Conservation (phyloP, 805 yeast species). For the Candida glaebosa region DNA sequence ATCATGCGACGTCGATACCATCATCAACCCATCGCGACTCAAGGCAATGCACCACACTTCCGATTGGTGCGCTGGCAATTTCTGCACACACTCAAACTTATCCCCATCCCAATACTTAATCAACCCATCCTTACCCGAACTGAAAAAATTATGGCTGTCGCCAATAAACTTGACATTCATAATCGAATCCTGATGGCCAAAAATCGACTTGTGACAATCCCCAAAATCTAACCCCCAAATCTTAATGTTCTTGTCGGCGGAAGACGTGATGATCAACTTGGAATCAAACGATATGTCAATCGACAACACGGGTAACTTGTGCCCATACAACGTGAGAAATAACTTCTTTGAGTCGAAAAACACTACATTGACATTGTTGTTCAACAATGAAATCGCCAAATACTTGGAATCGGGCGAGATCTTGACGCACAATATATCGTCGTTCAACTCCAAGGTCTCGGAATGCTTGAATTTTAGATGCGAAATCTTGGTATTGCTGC, state of each 20-base stretch:
- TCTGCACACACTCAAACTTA: constrained; percentile 91
- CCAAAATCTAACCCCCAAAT: constrained; percentile 99
- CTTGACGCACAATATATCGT: constrained; percentile 77
- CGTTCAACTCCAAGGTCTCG: constrained; percentile 80
- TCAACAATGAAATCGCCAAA: constrained; percentile 81
- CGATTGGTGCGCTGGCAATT: constrained; percentile 74
- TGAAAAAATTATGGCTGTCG: constrained; percentile 83
- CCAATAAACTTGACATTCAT: constrained; percentile 85
- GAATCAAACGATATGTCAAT: constrained; percentile 89
- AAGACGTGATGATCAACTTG: constrained; percentile 83
- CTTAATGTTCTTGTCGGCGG: constrained; percentile 96
- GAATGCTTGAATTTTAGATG: constrained; percentile 64
- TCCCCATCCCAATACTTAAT: constrained; percentile 98
- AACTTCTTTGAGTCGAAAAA: constrained; percentile 84
- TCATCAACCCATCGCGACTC: constrained; percentile 63
- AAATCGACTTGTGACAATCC: constrained; percentile 94
- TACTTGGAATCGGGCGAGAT: constrained; percentile 76
- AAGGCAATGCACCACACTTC: constrained; percentile 94
- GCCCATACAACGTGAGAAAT: constrained; percentile 88
- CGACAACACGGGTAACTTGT: constrained; percentile 90
- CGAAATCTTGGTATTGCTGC: constrained; percentile 51
- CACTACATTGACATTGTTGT: constrained; percentile 94
- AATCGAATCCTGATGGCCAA: constrained; percentile 95
- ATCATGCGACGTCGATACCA: constrained; percentile 87
- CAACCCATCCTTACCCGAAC: constrained; percentile 83